Evolutionary conservation across 768 basidiomycete species (phyloP), one percentile per base, ranked within the genome.

Genomic region (Termitomyces bulborhizus): DNA sequence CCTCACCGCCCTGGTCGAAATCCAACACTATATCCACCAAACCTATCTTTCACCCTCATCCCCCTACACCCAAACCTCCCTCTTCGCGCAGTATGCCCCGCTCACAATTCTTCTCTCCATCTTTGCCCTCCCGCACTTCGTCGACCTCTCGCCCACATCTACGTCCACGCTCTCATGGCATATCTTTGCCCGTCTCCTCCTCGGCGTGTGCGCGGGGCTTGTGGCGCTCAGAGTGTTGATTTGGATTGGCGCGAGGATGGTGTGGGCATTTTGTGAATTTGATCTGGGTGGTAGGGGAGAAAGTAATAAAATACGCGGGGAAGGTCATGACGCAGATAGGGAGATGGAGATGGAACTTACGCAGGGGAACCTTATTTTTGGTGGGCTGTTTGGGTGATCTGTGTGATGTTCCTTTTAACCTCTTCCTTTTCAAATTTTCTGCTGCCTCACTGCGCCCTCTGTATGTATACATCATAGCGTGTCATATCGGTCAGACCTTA

Each of bases 51-150:
- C 26, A 1, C 48, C 54, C 26, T 49, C 61, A 6, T 45, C 36
- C 36, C 9, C 42, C 16, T 37, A 53, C 26, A 50, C 53, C 18
- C 58, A 62, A 42, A 12, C 50, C 4, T 41, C 32, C n/a, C 39
- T 60, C 49, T 62, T 62, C 52, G 29, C 16, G 12, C 51, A 52
- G n/a, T 58, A 48, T 51, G 58, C 61, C 1, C 61, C 59, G 6
- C 47, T 56, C 31, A 40, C 55, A 24, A 18, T 54, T 21, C 46
- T 62, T 42, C n/a, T 62, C 27, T 47, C 56, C 51, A 40, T 53
- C 18, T 47, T 62, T 18, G 36, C 29, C 8, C 41, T 60, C 16
- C 56, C 58, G 16, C 56, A 53, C 26, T 37, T 51, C 43, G 34
- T 41, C 47, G 50, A 53, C 42, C 41, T 55, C 27, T 27, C 40